Conservation (phyloP, 768 basidiomycete genomes). For the Mycena amicta region DNA sequence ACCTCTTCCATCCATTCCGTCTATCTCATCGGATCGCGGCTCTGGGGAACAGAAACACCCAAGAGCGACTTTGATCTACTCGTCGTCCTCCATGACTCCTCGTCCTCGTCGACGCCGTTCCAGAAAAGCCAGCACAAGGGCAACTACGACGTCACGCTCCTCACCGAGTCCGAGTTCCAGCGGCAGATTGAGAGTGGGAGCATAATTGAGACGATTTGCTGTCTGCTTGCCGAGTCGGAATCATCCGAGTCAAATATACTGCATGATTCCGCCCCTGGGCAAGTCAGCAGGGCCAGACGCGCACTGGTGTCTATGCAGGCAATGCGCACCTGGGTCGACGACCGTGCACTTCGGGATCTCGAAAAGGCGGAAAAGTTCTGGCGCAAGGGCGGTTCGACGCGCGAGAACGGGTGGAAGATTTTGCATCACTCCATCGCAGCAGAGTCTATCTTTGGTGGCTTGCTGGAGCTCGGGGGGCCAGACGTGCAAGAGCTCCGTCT, state of each 20-base stretch:
- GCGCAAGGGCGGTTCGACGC: slow-evolving; percentile 22
- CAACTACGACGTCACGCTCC: slow-evolving; percentile 26
- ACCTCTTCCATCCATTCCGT: slow-evolving; percentile 6
- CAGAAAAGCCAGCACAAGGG: slow-evolving; percentile 28
- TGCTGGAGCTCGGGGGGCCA: slow-evolving; percentile 8
- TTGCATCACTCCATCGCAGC: slow-evolving; percentile 25
- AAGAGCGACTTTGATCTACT: slow-evolving; percentile 27
- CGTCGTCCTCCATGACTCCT: slow-evolving; percentile 17
- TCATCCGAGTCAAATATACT: too few relatives aligned
- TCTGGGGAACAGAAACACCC: slow-evolving; percentile 26
- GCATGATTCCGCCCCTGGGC: slow-evolving; percentile 17
- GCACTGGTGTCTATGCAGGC: slow-evolving; percentile 12
- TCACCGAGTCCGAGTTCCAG: slow-evolving; percentile 22
- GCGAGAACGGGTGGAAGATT: slow-evolving; percentile 25
- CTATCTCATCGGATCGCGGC: slow-evolving; percentile 25
- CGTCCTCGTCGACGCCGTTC: neutral
- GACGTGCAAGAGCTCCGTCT: neutral
- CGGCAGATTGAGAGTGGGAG: slow-evolving; percentile 20
- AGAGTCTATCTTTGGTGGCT: slow-evolving; percentile 16
- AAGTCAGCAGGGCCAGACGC: slow-evolving; percentile 5
- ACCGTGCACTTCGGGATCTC: slow-evolving; percentile 15
- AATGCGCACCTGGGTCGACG: slow-evolving; percentile 17
- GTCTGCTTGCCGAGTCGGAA: slow-evolving; percentile 19
- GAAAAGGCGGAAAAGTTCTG: slow-evolving; percentile 30
- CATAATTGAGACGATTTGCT: slow-evolving; percentile 28